These are phyloP conservation scores for Aspergillus saccharolyticus DNA, from an alignment of 495 filamentous ascomycete species.

Conservation along the genomic window DNA sequence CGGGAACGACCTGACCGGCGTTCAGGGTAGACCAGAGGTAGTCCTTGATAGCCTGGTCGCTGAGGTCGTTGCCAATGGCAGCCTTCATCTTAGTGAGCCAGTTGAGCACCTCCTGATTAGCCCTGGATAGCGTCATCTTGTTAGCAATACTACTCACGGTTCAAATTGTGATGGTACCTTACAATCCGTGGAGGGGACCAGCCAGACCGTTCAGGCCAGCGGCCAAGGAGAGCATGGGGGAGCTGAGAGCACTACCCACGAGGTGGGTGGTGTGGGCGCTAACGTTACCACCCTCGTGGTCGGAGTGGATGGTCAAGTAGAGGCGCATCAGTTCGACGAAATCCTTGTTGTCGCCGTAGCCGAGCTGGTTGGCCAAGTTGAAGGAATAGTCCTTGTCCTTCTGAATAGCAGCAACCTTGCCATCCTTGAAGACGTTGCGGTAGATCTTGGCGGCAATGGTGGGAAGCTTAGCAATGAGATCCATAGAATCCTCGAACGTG, in stretches of 20 bases:
- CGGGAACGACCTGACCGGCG: conserved; percentile 88
- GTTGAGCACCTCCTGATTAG: conserved; percentile 98
- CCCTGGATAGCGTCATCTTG: conserved; percentile 34
- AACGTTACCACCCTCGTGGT: conserved; percentile 99
- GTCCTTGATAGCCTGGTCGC: conserved; percentile 90
- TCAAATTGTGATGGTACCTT: conserved; percentile 16
- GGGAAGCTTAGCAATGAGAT: conserved; percentile 98
- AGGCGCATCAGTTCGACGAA: conserved; percentile 97
- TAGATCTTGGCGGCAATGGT: conserved; percentile 98
- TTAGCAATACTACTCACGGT: conserved; percentile 15
- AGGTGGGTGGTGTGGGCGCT: conserved; percentile 97
- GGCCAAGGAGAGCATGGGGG: conserved; percentile 90
- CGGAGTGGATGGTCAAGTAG: conserved; percentile 98
- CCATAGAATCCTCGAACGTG: conserved; percentile 99
- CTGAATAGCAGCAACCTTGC: conserved; percentile 91
- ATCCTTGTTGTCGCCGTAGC: conserved; percentile 90
- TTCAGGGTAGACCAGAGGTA: conserved; percentile 98
- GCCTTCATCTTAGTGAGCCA: conserved; percentile 99
- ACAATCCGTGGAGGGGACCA: conserved; percentile 93
- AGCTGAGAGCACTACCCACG: conserved; percentile 94
- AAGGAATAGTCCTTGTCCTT: conserved; percentile 97
- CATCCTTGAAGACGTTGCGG: conserved; percentile 99
- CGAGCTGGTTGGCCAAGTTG: conserved; percentile 99
- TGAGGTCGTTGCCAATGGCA: conserved; percentile 84
- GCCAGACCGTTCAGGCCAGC: conserved; percentile 97